Conservation (phyloP, 2,329 filamentous ascomycete species). For the Claviceps spartinae region DNA sequence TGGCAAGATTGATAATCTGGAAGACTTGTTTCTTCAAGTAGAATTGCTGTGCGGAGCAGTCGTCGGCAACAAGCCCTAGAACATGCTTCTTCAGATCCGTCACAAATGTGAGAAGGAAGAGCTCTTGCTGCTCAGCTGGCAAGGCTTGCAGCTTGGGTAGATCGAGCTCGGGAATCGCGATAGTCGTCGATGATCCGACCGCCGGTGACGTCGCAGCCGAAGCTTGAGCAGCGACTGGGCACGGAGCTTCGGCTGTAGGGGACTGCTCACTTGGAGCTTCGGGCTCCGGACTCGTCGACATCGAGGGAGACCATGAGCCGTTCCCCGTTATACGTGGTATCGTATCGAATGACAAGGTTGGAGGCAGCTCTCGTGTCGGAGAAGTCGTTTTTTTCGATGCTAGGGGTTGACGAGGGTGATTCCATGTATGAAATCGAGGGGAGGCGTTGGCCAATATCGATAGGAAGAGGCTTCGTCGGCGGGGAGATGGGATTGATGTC, state of each 20-base stretch:
- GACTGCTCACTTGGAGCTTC: constrained; percentile 17
- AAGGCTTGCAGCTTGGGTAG: constrained; percentile 77
- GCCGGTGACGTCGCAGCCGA: constrained; percentile 7
- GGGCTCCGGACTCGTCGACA: constrained; percentile 24
- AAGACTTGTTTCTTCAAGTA: constrained; percentile 90
- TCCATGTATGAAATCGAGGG: neutral
- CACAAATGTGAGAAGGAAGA: constrained; percentile 83
- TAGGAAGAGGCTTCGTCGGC: neutral
- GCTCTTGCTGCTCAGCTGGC: constrained; percentile 86
- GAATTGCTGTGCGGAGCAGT: constrained; percentile 77
- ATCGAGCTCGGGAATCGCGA: constrained; percentile 66
- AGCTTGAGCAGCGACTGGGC: constrained; percentile 3
- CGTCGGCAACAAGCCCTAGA: constrained; percentile 56
- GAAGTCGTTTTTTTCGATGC: neutral
- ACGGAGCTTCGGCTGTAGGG: neutral
- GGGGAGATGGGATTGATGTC: neutral
- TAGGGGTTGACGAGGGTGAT: neutral
- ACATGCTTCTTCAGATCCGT: constrained; percentile 74
- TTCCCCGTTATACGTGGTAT: neutral
- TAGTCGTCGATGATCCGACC: constrained; percentile 21
- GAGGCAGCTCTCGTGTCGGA: neutral
- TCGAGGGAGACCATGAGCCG: constrained; percentile 8
- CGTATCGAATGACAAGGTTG: neutral
- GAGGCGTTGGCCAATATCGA: too few species aligned
- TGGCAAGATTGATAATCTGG: constrained; percentile 75